A percentile compares a stretch with the other conserved stretches of the same genome.
These are phyloP conservation scores for Boletellus sp. DNA, from an alignment of 768 basidiomycete species.

Conservation along the genomic window DNA sequence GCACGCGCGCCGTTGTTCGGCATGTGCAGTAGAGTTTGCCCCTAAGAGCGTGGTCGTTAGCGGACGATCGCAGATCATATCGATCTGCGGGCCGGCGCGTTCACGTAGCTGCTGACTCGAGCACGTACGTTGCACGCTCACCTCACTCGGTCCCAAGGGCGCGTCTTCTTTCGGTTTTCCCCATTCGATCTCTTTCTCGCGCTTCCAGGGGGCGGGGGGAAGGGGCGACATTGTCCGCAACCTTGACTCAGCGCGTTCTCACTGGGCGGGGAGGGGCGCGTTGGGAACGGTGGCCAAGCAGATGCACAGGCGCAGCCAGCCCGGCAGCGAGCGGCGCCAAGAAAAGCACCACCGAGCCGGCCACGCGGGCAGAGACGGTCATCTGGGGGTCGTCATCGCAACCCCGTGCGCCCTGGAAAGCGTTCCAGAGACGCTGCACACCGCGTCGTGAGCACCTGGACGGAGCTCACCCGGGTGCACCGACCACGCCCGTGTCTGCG, in stretches of 20 bases:
- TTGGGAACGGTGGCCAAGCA: neutral
- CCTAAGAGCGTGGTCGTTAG: conserved; percentile 4
- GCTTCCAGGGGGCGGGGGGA: neutral
- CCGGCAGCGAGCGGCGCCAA: neutral
- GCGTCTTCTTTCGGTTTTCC: neutral
- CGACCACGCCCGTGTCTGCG: too few species aligned
- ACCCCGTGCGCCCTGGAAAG: conserved; percentile 7
- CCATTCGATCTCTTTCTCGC: conserved; percentile 1
- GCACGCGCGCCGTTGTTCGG: neutral
- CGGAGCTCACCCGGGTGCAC: too few species aligned
- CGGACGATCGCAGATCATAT: conserved; percentile 10
- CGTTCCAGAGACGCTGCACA: too few species aligned
- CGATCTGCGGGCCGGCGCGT: conserved; percentile 11
- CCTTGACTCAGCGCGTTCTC: conserved; percentile 1
- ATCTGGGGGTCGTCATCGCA: conserved; percentile 30
- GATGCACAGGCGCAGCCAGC: neutral
- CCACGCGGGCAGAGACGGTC: conserved; percentile 28
- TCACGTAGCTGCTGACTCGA: conserved; percentile 4
- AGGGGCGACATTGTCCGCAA: conserved; percentile 20
- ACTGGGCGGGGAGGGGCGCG: neutral
- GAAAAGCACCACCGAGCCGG: conserved; percentile 11
- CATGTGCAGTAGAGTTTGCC: conserved; percentile 1
- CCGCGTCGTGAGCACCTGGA: too few species aligned
- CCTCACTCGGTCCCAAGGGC: neutral
- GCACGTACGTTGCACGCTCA: too few species aligned